Evolutionary conservation across 2,329 filamentous ascomycete genomes (phyloP), one percentile per base, ranked within the genome.

Genomic region (Cadophora gregata): DNA sequence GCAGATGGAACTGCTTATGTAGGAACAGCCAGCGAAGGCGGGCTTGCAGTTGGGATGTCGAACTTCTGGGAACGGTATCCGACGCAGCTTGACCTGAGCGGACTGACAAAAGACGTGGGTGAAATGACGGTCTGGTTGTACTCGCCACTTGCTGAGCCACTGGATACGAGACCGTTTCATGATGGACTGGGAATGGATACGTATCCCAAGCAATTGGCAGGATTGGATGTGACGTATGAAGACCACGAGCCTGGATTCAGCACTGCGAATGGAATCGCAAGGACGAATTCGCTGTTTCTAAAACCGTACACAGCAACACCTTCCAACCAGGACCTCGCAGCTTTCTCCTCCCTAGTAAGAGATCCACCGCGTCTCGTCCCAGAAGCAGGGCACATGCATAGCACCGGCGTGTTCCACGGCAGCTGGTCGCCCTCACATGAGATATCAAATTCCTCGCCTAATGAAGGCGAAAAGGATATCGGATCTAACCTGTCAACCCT

Each of bases 1-100:
- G 81, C 87, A 1, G 82, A 81, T 0, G 87, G 87, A 0, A 77
- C 88, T 0, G 85, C 82, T 0, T 90, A 88, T 68, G 80, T 89
- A 0, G 87, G 87, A 1, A 83, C 84, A 6, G 84, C 86, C 4
- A 84, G 80, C 0, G 76, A 78, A 1, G 87, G 87, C 19, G 87
- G 87, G 12, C 78, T 90, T 1, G 86, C 84, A 1, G 75, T 89
- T 6, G 86, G 85, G 0, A 79, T 87, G 61, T 81, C 83, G 2
- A 82, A 89, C 70, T 89, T 89, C 73, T 89, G 87, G 87, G 85
- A 89, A 78, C 81, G 84, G n/a, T 88, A 87, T 69, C 87, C 87
- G 0, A 86, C 85, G 0, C 81, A 84, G 2, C 75, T 89, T 4
- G 86, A 89, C 55, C 80, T 89, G 12, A 76, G 80, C 0, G 81